Evolutionary conservation across 768 basidiomycete species (phyloP), one percentile per base, ranked within the genome.

Genomic region (Paxillus involutus): DNA sequence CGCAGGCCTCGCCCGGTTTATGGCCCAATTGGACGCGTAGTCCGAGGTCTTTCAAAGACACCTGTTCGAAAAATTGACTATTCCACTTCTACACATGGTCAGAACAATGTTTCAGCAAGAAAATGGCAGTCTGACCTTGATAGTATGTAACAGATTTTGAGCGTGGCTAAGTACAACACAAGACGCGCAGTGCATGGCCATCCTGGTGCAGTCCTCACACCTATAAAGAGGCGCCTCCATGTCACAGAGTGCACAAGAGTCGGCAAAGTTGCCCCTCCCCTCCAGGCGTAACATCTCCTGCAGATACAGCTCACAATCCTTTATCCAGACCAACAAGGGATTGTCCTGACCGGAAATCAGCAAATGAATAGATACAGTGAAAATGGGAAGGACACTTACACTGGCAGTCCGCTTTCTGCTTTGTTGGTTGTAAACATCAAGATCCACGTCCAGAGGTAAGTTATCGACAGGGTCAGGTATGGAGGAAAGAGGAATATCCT

Each of bases 11-110:
- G 41, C 56, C 49, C 13, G 21, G 26, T 1, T 40, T 36, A 26
- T 69, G 67, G n/a, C 66, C 67, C 45, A 68, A 53, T 32, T 64
- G 63, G 3, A 65, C 36, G 0, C 47, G 51, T 4, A 68, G 44
- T 3, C 68, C 66, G 0, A 68, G 13, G 4, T n/a, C 17, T 33
- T 62, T 65, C 9, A 67, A 52, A 5, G 49, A 44, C 0, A 47
- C 50, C 5, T 44, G 45, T 14, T 57, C 47, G 21, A 61, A 68
- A 36, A 46, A 63, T 7, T 30, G 14, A 1, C 58, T 53, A 44
- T 59, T 60, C 66, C 66, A 67, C 6, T 45, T 29, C 66, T 64
- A 36, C 35, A 36, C 10, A 10, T 36, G 14, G 14, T 36, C 35
- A 36, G 6, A 11, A 36, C 14, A 11, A 36, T 10, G 11, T 16